Percentiles rank a stretch among this genome's conserved stretches.
Evolutionary conservation across 2,329 filamentous ascomycete genomes (phyloP).

Genomic region (Capronia coronata): DNA sequence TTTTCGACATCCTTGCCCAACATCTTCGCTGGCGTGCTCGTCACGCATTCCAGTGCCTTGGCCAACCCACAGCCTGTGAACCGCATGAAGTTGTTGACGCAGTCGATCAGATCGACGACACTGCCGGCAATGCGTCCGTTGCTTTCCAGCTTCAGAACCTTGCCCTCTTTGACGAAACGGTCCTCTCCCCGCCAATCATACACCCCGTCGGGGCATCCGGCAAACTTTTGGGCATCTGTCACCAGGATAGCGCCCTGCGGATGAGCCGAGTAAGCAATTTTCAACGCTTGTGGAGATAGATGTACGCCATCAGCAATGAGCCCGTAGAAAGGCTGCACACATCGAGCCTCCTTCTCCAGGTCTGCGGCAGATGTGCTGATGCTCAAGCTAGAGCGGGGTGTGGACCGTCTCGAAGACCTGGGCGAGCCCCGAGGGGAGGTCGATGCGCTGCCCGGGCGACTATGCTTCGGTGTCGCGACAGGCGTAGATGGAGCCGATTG

Average conservation of each 20-base stretch:
- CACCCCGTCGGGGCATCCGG: conserved; percentile 73
- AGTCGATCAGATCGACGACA: conserved; percentile 62
- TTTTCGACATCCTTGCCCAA: conserved; percentile 53
- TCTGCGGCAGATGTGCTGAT: conserved; percentile 23
- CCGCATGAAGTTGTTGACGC: conserved; percentile 71
- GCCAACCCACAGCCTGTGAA: conserved; percentile 66
- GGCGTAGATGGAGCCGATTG: conserved; percentile 44
- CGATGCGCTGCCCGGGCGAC: conserved; percentile 16
- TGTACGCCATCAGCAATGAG: conserved; percentile 89
- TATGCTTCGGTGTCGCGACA: conserved; percentile 21
- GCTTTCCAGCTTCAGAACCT: conserved; percentile 67
- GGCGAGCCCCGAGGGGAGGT: conserved; percentile 20
- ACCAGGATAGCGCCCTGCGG: conserved; percentile 80
- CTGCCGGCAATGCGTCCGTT: conserved; percentile 73
- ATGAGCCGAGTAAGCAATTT: conserved; percentile 82
- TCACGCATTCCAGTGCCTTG: conserved; percentile 65
- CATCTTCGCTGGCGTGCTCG: conserved; percentile 70
- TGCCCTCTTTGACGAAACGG: conserved; percentile 55
- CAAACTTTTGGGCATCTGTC: conserved; percentile 85
- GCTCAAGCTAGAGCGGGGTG: conserved; percentile 23
- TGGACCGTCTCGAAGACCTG: conserved; percentile 22
- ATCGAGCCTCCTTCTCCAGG: conserved; percentile 14
- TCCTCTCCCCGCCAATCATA: conserved; percentile 80
- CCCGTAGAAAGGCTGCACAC: conserved; percentile 64
- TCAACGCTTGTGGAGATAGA: conserved; percentile 78